Evolutionary conservation across 129 eudicot species (phyloP), one percentile per base, ranked within the genome.

Genomic region (Glebionis coronaria): DNA sequence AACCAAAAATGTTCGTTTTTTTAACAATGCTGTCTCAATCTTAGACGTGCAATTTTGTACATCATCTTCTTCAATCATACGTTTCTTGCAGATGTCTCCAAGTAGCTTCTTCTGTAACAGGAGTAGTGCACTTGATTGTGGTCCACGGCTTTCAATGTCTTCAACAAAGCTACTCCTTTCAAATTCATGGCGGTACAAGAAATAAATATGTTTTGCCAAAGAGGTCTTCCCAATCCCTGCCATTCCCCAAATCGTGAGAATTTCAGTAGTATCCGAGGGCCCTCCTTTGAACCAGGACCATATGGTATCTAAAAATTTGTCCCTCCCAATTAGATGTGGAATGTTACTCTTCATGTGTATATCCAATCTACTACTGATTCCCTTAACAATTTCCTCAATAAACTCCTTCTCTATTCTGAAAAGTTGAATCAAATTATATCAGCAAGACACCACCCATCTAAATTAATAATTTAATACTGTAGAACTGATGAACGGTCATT

Each of bases 351-450:
- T 16, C 56, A 45, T 1, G 14, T 64, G 15, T 20, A 21, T 5
- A 12, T 12, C 19, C 38, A 20, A 15, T 21, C 10, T 64, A 3
- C 12, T 12, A 0, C 4, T 12, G 12, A 64, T 45, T 3, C 45
- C 69, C 40, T 25, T 44, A 16, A 64, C 18, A 12, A 64, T 20
- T 20, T 64, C 56, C 12, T 64, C 56, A 44, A 64, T 21, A 19
- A 45, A 20, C 38, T 10, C 18, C 2, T 16, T 21, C 55, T 44
- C 55, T 10, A n/a, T 4, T 3, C 67, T 61, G 67, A n/a, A 63
- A 63, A 56, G 12, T 58, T n/a, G 12, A 14, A 7, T 21, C 27
- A 15, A 31, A 3, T 13, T 10, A n/a, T 14, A 21, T 20, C 7
- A 60, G 31, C n/a, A 10, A 5, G 12, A 28, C 45, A 60, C 46